A percentile compares a stretch with the other conserved stretches of the same genome.
phyloP scores from a whole-genome alignment of 1,139 yeast species.

The Candida albicans region DNA sequence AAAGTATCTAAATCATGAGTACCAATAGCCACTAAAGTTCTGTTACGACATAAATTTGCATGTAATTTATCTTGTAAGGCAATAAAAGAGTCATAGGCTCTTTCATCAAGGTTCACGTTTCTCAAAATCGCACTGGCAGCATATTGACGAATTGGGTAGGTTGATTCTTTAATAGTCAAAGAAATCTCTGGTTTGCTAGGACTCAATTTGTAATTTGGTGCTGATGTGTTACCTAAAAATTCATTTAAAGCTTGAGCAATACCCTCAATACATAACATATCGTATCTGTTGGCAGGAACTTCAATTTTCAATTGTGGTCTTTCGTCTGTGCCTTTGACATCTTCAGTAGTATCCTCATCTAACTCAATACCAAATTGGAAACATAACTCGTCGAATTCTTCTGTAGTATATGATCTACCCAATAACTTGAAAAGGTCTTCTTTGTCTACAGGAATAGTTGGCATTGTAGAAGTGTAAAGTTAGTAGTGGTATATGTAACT shows the following conservation, averaged over 20 bases:
- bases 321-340: conserved; percentile 65
- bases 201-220: conserved; percentile 67
- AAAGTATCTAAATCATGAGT: conserved; percentile 91
- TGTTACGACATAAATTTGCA: conserved; percentile 91
- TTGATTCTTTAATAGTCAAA: conserved; percentile 73
- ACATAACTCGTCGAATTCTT: conserved; percentile 95
- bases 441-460: conserved; percentile 94
- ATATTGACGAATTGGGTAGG: conserved; percentile 77
- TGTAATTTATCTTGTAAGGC: conserved; percentile 96
- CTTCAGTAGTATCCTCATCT: conserved; percentile 92
- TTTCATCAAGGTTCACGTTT: conserved; percentile 74
- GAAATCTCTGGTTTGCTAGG: conserved; percentile 62
- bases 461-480: conserved; percentile 54
- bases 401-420: conserved; percentile 79
- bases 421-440: conserved; percentile 82
- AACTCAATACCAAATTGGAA: conserved; percentile 97
- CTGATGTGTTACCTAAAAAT: conserved; percentile 66
- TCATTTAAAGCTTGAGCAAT: conserved; percentile 93
- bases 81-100: conserved; percentile 91
- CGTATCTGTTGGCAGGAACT: conserved; percentile 97
- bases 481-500: neutral
- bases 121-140: conserved; percentile 94
- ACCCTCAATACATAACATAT: conserved; percentile 97
- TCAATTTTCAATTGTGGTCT: conserved; percentile 97
- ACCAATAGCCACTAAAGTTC: conserved; percentile 97